These are phyloP conservation scores for Cercospora berteroae DNA, from an alignment of 2,329 filamentous ascomycete species.

Conservation along the genomic window DNA sequence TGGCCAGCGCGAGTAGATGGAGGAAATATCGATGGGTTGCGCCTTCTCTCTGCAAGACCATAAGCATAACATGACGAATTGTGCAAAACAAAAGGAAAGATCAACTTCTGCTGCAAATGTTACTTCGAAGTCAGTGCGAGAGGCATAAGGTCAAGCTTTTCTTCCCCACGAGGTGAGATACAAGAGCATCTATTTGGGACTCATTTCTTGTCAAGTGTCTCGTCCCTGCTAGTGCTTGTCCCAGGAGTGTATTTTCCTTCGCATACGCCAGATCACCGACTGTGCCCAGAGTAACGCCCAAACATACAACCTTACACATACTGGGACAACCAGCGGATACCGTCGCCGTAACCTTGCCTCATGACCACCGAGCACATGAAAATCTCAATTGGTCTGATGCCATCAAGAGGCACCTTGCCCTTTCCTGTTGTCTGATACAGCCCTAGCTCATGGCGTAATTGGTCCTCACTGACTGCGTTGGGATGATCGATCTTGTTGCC, in stretches of 20 bases:
- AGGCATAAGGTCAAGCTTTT: neutral
- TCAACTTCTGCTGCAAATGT: neutral
- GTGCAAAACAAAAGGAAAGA: neutral
- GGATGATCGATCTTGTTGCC: constrained; percentile 99
- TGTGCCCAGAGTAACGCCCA: neutral
- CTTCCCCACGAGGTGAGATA: neutral
- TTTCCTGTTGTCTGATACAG: constrained; percentile 94
- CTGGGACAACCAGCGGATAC: constrained; percentile 84
- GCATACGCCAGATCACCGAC: neutral
- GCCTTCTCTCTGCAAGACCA: neutral
- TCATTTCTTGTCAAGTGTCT: neutral
- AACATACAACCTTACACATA: constrained; percentile 63
- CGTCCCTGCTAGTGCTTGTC: neutral
- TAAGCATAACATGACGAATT: neutral
- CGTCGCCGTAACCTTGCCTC: constrained; percentile 89
- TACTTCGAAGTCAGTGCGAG: neutral
- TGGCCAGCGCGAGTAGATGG: neutral
- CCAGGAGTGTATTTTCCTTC: neutral
- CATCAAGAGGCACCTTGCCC: constrained; percentile 88
- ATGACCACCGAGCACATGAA: constrained; percentile 99
- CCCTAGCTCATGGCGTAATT: constrained; percentile 86
- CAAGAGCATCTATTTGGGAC: neutral
- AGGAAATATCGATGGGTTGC: neutral
- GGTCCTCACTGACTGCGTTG: constrained; percentile 90
- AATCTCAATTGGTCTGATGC: constrained; percentile 90